Conservation (phyloP, 2,329 filamentous ascomycete species). For the Colletotrichum chrysophilum region DNA sequence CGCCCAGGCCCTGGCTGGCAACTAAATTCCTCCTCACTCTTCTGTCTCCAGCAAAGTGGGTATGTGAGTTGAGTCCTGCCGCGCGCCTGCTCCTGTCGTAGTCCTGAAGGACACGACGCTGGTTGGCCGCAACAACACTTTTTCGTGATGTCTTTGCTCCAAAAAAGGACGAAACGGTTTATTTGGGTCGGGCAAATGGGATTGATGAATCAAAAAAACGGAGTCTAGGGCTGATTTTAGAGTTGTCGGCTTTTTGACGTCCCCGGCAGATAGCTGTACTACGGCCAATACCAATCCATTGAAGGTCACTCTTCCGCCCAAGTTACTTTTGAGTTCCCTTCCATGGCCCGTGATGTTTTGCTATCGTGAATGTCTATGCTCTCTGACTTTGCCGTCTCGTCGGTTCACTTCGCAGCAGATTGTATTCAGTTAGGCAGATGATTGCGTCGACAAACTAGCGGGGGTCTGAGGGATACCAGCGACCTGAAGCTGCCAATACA, state of each 20-base stretch:
- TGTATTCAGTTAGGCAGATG: no score
- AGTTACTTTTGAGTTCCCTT: slow-evolving; percentile 7
- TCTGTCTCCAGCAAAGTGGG: background rate
- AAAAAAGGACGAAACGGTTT: slow-evolving; percentile 8
- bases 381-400: background rate
- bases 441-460: background rate
- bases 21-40: slow-evolving; percentile 44
- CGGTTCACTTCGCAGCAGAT: background rate
- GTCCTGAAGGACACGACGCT: background rate
- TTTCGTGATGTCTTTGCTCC: slow-evolving; percentile 17
- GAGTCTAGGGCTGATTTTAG: slow-evolving; percentile 26
- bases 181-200: slow-evolving; percentile 22
- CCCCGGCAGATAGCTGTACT: slow-evolving; percentile 23
- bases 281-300: slow-evolving; percentile 26
- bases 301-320: slow-evolving; percentile 23
- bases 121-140: background rate
- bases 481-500: background rate
- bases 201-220: slow-evolving; percentile 24
- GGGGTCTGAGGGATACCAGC: background rate
- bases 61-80: slow-evolving; percentile 7
- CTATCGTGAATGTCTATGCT: background rate
- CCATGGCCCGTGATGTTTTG: background rate
- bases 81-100: background rate
- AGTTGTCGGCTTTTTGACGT: slow-evolving; percentile 23
- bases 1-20: slow-evolving; percentile 59